phyloP scores from a whole-genome alignment of 139 green algal genomes.

The Pycnococcus provasolii region DNA sequence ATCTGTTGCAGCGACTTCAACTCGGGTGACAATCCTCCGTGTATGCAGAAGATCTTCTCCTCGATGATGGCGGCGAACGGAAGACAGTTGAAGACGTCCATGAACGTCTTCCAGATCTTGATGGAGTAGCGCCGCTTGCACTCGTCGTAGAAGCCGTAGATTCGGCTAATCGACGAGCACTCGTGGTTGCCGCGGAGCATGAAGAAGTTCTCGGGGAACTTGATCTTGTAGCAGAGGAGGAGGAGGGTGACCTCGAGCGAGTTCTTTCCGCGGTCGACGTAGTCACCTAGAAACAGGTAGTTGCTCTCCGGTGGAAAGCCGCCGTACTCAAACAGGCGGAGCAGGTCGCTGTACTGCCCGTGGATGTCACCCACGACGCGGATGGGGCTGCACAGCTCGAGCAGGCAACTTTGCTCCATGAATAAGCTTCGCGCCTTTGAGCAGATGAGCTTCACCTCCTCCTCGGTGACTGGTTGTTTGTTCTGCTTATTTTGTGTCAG shows the following conservation, averaged over 20 bases:
- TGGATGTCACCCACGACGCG: slow-evolving; percentile 99
- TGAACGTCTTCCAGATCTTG: slow-evolving; percentile 97
- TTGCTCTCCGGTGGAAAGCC: slow-evolving; percentile 97
- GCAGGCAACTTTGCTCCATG: slow-evolving; percentile 86
- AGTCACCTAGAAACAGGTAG: slow-evolving; percentile 98
- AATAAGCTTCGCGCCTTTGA: slow-evolving; percentile 58
- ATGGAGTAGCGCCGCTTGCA: slow-evolving; percentile 99
- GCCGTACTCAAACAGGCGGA: slow-evolving; percentile 97
- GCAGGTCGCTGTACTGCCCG: slow-evolving; percentile 93
- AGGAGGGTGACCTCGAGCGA: slow-evolving; percentile 97
- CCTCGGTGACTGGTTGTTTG: no score
- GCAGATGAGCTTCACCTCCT: neutral
- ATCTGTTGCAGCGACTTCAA: slow-evolving; percentile 97
- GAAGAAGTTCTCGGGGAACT: slow-evolving; percentile 99
- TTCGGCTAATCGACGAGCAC: slow-evolving; percentile 96
- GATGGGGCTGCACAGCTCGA: slow-evolving; percentile 96
- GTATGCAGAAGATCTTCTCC: slow-evolving; percentile 99
- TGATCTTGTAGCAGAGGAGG: slow-evolving; percentile 95
- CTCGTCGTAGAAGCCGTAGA: slow-evolving; percentile 99
- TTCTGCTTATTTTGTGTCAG: no score
- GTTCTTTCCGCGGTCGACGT: slow-evolving; percentile 98
- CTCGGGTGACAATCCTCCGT: slow-evolving; percentile 95
- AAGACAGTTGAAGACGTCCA: slow-evolving; percentile 99
- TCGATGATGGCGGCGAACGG: slow-evolving; percentile 94
- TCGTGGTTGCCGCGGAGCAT: slow-evolving; percentile 94